Percentiles rank a stretch among this genome's conserved stretches.
phyloP scores from a whole-genome alignment of 257 asterid genomes.

The Haberlea rhodopensis region DNA sequence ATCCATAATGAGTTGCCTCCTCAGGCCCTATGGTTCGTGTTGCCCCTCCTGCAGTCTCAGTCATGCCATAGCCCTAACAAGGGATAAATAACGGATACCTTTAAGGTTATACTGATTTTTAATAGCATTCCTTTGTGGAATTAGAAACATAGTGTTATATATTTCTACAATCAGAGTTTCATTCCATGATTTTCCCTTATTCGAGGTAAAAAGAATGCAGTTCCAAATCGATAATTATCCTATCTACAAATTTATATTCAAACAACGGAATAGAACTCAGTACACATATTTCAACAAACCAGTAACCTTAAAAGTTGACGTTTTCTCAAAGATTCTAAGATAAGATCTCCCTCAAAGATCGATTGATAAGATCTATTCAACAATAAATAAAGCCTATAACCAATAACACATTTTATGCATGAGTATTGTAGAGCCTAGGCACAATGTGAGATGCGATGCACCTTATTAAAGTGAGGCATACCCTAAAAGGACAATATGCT shows the following conservation, averaged over 20 bases:
- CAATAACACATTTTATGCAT: background rate
- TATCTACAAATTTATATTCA: background rate
- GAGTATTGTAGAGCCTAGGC: background rate
- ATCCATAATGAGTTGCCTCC: conserved; percentile 57
- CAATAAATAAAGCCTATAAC: background rate
- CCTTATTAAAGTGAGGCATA: background rate
- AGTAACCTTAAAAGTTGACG: background rate
- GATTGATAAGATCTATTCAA: background rate
- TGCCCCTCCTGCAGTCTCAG: conserved; percentile 74
- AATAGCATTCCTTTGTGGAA: background rate
- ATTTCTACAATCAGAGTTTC: background rate
- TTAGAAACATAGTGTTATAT: background rate
- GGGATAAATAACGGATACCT: conserved; percentile 1
- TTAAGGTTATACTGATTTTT: background rate
- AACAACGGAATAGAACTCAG: background rate
- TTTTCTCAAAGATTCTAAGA: background rate
- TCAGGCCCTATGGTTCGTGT: conserved; percentile 56
- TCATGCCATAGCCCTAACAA: conserved; percentile 82
- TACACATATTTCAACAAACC: no score
- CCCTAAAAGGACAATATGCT: background rate
- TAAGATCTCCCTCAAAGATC: background rate
- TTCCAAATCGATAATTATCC: no score
- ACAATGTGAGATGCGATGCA: no score
- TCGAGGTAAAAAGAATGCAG: background rate
- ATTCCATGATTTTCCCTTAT: background rate